Conservation (phyloP, 352 stramenopile species). For the Pythium phragmitis region DNA sequence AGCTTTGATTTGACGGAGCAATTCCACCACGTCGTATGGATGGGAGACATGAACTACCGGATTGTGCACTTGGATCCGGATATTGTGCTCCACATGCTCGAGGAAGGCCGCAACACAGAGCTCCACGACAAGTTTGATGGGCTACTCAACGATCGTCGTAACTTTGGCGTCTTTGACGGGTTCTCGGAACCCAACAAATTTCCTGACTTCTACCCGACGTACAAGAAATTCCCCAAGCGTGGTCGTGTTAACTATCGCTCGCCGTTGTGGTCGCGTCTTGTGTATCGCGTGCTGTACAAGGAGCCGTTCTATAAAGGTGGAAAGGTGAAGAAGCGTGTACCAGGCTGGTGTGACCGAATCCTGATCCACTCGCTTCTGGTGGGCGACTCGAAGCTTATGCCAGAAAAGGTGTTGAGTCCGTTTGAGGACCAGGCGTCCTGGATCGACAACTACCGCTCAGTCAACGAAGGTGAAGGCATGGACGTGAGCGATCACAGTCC, state of each 20-base stretch:
- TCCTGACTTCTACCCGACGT: slow-evolving; percentile 87
- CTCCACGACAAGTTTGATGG: slow-evolving; percentile 86
- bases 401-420: slow-evolving; percentile 70
- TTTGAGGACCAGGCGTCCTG: slow-evolving; percentile 37
- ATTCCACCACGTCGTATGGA: slow-evolving; percentile 90
- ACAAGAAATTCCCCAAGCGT: slow-evolving; percentile 86
- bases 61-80: slow-evolving; percentile 74
- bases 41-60: slow-evolving; percentile 89
- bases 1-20: slow-evolving; percentile 84
- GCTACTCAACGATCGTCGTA: slow-evolving; percentile 72
- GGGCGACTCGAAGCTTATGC: slow-evolving; percentile 74
- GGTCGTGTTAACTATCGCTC: slow-evolving; percentile 58
- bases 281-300: slow-evolving; percentile 85
- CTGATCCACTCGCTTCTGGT: slow-evolving; percentile 80
- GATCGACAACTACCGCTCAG: slow-evolving; percentile 81
- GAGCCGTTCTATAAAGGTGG: slow-evolving; percentile 90
- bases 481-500: slow-evolving; percentile 83
- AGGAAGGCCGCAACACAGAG: slow-evolving; percentile 67
- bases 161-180: slow-evolving; percentile 74
- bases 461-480: slow-evolving; percentile 82
- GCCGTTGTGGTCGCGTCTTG: slow-evolving; percentile 65
- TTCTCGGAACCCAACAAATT: slow-evolving; percentile 85
- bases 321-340: slow-evolving; percentile 88
- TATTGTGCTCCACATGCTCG: slow-evolving; percentile 80
- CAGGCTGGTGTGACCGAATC: slow-evolving; percentile 87